phyloP scores from a whole-genome alignment of 257 asterid genomes.

The Solanum piurae region DNA sequence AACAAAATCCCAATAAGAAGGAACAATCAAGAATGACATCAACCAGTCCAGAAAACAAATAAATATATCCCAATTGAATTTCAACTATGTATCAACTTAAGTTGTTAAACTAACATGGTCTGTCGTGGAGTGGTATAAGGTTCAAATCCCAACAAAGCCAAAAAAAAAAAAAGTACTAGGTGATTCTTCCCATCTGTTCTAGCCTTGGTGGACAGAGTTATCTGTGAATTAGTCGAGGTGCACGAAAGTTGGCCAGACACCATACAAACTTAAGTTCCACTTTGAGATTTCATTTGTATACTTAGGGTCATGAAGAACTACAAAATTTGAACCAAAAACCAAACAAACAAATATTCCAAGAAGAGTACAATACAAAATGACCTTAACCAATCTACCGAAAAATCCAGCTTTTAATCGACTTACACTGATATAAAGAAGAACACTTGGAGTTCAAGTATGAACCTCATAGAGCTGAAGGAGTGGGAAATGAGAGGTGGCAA shows the following conservation, averaged over 20 bases:
- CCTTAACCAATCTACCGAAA: background rate
- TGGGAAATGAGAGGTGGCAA: constrained; percentile 45
- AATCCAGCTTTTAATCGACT: constrained; percentile 1
- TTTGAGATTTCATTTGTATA: background rate
- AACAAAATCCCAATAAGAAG: background rate
- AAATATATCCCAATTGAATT: background rate
- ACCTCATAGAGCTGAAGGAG: constrained; percentile 34
- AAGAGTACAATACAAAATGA: background rate
- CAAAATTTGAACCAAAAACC: background rate
- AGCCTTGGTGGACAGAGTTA: no score
- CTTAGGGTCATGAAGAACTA: background rate
- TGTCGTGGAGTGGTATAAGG: background rate
- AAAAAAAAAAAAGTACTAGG: no score
- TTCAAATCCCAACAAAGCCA: background rate
- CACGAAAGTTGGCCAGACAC: background rate
- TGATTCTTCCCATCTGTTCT: background rate
- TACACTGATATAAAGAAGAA: constrained; percentile 31
- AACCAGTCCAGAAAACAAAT: background rate
- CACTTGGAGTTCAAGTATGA: constrained; percentile 28
- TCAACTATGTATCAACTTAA: background rate
- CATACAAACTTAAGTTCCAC: background rate
- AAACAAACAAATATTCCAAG: background rate
- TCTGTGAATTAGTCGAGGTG: background rate
- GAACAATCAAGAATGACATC: background rate
- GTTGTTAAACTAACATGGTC: background rate